Evolutionary conservation across 306 rosid genomes (phyloP), one percentile per base, ranked within the genome.

Genomic region (Cicer bijugum): DNA sequence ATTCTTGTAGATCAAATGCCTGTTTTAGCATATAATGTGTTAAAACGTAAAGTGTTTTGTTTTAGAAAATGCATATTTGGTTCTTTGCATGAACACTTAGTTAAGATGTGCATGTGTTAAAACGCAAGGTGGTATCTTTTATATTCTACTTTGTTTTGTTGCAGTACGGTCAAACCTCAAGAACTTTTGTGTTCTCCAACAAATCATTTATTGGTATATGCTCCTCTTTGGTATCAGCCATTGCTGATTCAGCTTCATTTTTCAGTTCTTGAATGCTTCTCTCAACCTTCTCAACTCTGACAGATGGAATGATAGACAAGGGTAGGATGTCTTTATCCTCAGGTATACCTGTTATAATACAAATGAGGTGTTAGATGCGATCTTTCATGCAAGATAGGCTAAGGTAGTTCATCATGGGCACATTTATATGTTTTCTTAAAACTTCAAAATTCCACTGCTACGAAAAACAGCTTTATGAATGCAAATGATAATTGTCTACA

Each of bases 201-300:
- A 59, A 45, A 6, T 43, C 20, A 47, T 19, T 20, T 80, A 72
- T 75, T 33, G 52, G 46, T 17, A 39, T 66, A 16, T 10, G 69
- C 10, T 42, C 67, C 78, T 72, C 56, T 10, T 73, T 72, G 11
- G 75, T 71, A 28, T 44, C 42, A 28, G 9, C 58, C 2, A 46
- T 63, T 35, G 69, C 23, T 38, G 14, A 40, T 66, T 76, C 76
- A 15, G 45, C 82, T 33, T 80, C 82, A 55, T 59, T 57, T 76
- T 46, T 67, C 71, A 23, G 28, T 68, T 57, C 73, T 42, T 66
- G 81, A 50, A 83, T 48, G 52, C 48, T 55, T 55, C 64, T 45
- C 66, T 58, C 78, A 14, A 40, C 16, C 40, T 55, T 2, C 43
- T 76, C 51, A 37, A 60, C 53, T 51, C 28, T 6, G 6, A 71